Evolutionary conservation across 2,329 filamentous ascomycete species (phyloP), one percentile per base, ranked within the genome.

Genomic region (Fusarium gaditjirri): DNA sequence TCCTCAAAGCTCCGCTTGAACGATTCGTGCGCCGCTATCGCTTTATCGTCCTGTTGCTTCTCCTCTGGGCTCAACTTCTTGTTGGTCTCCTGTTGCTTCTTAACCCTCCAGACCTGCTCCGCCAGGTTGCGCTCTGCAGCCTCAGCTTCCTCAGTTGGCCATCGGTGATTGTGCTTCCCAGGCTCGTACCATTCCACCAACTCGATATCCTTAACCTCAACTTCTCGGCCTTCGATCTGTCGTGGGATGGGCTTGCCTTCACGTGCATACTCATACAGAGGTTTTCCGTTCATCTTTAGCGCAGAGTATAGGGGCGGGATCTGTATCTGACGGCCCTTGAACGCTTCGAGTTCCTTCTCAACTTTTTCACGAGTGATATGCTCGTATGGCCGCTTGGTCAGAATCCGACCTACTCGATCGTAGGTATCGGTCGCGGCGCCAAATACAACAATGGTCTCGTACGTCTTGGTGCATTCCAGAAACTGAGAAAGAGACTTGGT

Each of bases 391-490:
- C 91, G 91, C 76, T 90, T 90, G 73, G 90, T 90, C 43, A 98
- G 88, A 43, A 98, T 86, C 81, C 96, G 95, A 25, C 96, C 96
- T 12, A 93, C 88, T 19, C 91, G 87, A 80, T 99, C 96, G 81
- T 98, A 98, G 21, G 92, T 94, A 81, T 98, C 96, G 49, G 95
- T 98, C 77, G 92, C 94, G 13, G 93, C 94, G 63, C 96, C 96
- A 78, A 99, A 98, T 8, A 98, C 83, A 1, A 98, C 89, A 7
- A 94, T 89, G 1, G 94, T 91, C 82, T 98, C 95, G 82, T 99
- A 99, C 2, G 90, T 92, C 85, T 99, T 99, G 52, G 93, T 97
- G 85, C 96, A 98, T 60, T 89, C 87, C 47, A 98, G 86, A 80
- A 98, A 98, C 39, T 90, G 85, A 43, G 89, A 85, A 3, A 99